These are phyloP conservation scores for Guadua angustifolia DNA, from an alignment of 176 grass and related monocot genomes.

Conservation along the genomic window DNA sequence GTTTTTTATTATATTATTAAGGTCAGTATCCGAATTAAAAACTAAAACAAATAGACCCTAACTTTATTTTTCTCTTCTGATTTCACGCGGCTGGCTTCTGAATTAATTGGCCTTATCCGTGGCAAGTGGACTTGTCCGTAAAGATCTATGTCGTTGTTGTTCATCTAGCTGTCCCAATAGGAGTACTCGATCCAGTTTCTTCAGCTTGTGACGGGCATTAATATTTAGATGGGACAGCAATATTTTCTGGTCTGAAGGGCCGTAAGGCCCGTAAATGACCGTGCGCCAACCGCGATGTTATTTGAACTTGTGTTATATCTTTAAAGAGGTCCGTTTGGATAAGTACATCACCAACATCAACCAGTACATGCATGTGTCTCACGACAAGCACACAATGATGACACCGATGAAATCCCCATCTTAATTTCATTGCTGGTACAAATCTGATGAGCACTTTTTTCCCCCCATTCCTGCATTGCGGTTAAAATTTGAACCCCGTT, in stretches of 20 bases:
- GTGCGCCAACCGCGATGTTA: constrained; percentile 27
- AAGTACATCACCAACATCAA: constrained; percentile 48
- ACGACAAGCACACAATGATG: constrained; percentile 51
- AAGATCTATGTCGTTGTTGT: constrained; percentile 33
- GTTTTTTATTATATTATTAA: too few species aligned
- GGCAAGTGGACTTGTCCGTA: neutral
- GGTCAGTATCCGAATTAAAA: too few species aligned
- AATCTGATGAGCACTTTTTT: neutral
- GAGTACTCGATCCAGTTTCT: constrained; percentile 1
- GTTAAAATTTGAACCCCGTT: neutral
- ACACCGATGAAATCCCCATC: constrained; percentile 41
- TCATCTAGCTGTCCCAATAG: constrained; percentile 32
- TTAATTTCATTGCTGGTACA: constrained; percentile 37
- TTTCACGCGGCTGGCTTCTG: neutral
- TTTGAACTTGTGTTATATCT: constrained; percentile 31
- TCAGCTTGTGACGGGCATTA: constrained; percentile 42
- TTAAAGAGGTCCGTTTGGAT: constrained; percentile 23
- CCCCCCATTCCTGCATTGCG: neutral
- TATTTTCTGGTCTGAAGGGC: constrained; percentile 38
- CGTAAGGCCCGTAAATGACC: constrained; percentile 45
- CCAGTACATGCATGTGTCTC: constrained; percentile 53
- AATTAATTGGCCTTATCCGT: constrained; percentile 22
- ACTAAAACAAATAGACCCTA: too few species aligned
- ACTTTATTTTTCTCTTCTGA: too few species aligned
- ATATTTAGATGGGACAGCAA: constrained; percentile 21